Conservation (phyloP, 1,284 basidiomycete species). For the Fomitopsis betulina region DNA sequence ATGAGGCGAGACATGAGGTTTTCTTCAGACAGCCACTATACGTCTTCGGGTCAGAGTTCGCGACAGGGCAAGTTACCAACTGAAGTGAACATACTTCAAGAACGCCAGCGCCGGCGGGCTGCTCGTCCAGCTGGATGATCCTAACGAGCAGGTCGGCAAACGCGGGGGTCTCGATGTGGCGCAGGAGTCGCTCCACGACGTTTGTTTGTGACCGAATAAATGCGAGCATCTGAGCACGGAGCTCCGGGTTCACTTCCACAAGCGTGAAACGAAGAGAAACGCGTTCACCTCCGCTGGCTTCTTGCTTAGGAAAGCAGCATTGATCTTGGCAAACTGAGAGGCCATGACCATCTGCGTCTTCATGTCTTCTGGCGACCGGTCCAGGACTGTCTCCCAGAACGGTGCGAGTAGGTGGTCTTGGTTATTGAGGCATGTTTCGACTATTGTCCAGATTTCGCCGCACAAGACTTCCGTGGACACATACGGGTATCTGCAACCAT, state of each 20-base stretch:
- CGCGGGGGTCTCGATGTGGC: slow-evolving; percentile 86
- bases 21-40: slow-evolving; percentile 85
- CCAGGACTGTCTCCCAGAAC: slow-evolving; percentile 93
- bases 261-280: slow-evolving; percentile 17
- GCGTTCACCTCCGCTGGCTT: slow-evolving; percentile 82
- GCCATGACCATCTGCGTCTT: slow-evolving; percentile 72
- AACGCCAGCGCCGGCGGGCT: slow-evolving; percentile 77
- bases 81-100: slow-evolving; percentile 67
- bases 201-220: slow-evolving; percentile 86
- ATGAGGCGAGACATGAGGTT: slow-evolving; percentile 82
- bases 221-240: slow-evolving; percentile 72
- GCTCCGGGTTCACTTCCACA: slow-evolving; percentile 25
- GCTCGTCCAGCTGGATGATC: slow-evolving; percentile 90
- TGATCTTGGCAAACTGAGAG: slow-evolving; percentile 87
- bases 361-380: slow-evolving; percentile 75
- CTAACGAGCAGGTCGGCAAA: slow-evolving; percentile 91
- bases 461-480: slow-evolving; percentile 95
- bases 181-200: slow-evolving; percentile 80
- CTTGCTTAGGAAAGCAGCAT: slow-evolving; percentile 81
- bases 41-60: slow-evolving; percentile 30
- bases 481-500: slow-evolving; percentile 76
- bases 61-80: slow-evolving; percentile 22
- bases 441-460: slow-evolving; percentile 93
- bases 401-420: slow-evolving; percentile 68
- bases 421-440: slow-evolving; percentile 82